phyloP scores from a whole-genome alignment of 2,329 filamentous ascomycete species.

The Helicocarpus griseus region DNA sequence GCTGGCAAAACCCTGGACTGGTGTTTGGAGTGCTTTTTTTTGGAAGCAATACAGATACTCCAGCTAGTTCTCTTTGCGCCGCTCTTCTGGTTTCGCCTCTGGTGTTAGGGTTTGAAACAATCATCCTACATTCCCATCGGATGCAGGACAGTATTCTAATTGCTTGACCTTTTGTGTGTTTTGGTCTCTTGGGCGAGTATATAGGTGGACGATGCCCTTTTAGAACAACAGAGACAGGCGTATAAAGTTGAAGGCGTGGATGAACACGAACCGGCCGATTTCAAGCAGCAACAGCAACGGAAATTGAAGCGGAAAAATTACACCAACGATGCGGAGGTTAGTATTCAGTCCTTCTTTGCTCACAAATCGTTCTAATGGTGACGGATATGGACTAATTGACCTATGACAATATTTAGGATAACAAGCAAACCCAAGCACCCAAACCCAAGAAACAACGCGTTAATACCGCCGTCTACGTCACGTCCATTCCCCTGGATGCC shows the following conservation, averaged over 20 bases:
- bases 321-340: conserved; percentile 42
- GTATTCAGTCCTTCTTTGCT: conserved; percentile 14
- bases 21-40: neutral
- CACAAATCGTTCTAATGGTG: neutral
- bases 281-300: conserved; percentile 30
- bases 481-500: conserved; percentile 70
- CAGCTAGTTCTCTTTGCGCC: neutral
- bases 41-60: neutral
- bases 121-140: conserved; percentile 3
- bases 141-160: conserved; percentile 6
- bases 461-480: conserved; percentile 90
- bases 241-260: conserved; percentile 53
- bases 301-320: conserved; percentile 47
- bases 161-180: conserved; percentile 2
- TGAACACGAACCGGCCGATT: conserved; percentile 38
- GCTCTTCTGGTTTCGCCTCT: neutral
- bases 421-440: conserved; percentile 17
- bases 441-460: conserved; percentile 41
- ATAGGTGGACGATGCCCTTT: conserved; percentile 50
- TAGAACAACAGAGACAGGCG: conserved; percentile 52
- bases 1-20: neutral
- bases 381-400: neutral
- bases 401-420: conserved; percentile 2
- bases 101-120: neutral
- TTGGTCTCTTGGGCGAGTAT: conserved; percentile 14